Conservation (phyloP, 129 eudicot genomes). For the Silybum marianum region DNA sequence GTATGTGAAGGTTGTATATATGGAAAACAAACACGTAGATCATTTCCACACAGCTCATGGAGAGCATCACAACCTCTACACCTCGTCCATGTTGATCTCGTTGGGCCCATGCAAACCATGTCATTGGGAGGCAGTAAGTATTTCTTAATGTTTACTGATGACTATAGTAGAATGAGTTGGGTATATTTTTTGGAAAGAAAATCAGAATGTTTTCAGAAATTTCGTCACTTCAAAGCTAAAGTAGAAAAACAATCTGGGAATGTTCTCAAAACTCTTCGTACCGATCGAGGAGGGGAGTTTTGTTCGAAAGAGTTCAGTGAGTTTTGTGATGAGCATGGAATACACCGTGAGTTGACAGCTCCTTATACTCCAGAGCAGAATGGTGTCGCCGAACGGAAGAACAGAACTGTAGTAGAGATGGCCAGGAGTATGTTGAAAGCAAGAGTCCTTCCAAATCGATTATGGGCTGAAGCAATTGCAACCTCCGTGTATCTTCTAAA, state of each 20-base stretch:
- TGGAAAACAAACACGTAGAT: background rate
- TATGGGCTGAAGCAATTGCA: conserved; percentile 15
- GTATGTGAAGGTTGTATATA: background rate
- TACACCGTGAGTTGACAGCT: background rate
- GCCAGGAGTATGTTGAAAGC: conserved; percentile 5
- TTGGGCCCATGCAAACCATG: too few relatives aligned
- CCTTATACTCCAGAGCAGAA: background rate
- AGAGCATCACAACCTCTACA: background rate
- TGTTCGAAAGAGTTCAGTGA: background rate
- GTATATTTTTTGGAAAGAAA: background rate
- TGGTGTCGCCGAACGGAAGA: background rate
- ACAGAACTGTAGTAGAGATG: background rate
- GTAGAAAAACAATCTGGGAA: background rate
- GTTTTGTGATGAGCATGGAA: background rate
- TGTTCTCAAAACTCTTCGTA: background rate
- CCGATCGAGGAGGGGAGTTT: too few relatives aligned
- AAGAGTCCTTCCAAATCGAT: background rate
- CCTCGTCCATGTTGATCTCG: too few relatives aligned
- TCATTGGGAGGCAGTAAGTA: too few relatives aligned
- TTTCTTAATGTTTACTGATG: too few relatives aligned
- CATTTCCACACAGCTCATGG: background rate
- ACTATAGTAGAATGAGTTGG: background rate
- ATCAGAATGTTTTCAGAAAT: background rate
- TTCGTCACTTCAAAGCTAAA: background rate
- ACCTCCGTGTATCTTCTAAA: background rate